A percentile compares a stretch with the other conserved stretches of the same genome.
Conservation (phyloP, 352 stramenopile species). For the Phytopythium sindhum region DNA sequence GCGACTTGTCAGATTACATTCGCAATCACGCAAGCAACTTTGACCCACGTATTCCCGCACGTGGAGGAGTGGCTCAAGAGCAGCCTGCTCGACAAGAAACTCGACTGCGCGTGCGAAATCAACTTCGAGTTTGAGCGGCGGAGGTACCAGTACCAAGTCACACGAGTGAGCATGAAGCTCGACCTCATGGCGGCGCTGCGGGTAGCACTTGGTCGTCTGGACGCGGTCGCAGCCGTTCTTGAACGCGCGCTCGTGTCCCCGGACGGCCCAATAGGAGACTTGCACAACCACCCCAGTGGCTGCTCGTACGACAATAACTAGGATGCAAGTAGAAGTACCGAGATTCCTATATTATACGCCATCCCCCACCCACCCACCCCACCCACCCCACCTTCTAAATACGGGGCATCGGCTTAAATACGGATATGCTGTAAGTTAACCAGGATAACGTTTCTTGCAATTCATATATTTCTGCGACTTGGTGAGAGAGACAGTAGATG, state of each 20-base stretch:
- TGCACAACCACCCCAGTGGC: not conserved
- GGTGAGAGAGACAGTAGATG: too few species aligned
- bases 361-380: too few species aligned
- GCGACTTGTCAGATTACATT: slow-evolving; percentile 10
- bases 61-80: slow-evolving; percentile 4
- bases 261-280: slow-evolving; percentile 1
- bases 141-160: not conserved
- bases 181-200: slow-evolving; percentile 11
- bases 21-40: slow-evolving; percentile 10
- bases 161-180: slow-evolving; percentile 7
- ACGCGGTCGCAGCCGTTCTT: slow-evolving; percentile 8
- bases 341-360: too few species aligned
- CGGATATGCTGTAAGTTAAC: too few species aligned
- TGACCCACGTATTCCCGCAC: slow-evolving; percentile 12
- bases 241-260: slow-evolving; percentile 8
- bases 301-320: not conserved
- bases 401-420: too few species aligned
- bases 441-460: too few species aligned
- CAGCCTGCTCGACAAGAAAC: slow-evolving; percentile 8
- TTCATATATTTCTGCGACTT: too few species aligned
- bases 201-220: slow-evolving; percentile 4
- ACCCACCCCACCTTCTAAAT: too few species aligned
- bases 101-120: not conserved
- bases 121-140: slow-evolving; percentile 1
- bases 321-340: not conserved